Evolutionary conservation across 345 rosid genomes (phyloP).

Genomic region (Eucalyptus grandis): DNA sequence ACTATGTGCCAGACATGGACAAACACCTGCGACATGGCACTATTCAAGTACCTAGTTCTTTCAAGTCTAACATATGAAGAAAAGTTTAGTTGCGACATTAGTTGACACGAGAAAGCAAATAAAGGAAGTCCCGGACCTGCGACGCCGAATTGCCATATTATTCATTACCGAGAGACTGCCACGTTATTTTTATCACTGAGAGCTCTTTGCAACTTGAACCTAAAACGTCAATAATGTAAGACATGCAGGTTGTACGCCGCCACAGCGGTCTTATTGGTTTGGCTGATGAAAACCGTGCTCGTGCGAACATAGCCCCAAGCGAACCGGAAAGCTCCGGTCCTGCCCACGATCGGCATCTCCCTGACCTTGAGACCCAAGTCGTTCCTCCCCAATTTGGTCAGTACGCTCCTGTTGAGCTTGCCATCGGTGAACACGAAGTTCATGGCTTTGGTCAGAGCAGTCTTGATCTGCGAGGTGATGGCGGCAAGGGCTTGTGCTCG

Average conservation of each 20-base stretch:
- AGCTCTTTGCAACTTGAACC: not conserved
- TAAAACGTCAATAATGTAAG: not conserved
- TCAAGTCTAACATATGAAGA: not conserved
- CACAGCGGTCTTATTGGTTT: not conserved
- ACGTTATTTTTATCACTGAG: not conserved
- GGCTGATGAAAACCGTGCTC: not conserved
- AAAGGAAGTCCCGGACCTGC: not conserved
- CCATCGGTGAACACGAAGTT: slow-evolving; percentile 15
- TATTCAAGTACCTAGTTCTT: not conserved
- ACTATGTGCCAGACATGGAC: not conserved
- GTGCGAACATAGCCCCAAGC: slow-evolving; percentile 19
- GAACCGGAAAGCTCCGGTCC: slow-evolving; percentile 13
- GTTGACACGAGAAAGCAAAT: not conserved
- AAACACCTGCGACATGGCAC: not conserved
- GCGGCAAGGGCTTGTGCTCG: slow-evolving; percentile 16
- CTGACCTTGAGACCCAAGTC: not conserved
- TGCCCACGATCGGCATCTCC: slow-evolving; percentile 14
- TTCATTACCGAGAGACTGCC: not conserved
- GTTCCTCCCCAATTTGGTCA: slow-evolving; percentile 9
- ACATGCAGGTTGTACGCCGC: not conserved
- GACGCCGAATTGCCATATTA: not conserved
- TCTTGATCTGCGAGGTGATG: not conserved
- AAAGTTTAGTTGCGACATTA: not conserved
- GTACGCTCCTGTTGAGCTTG: slow-evolving; percentile 12
- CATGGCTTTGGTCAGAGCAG: not conserved